Evolutionary conservation across 2,329 filamentous ascomycete species (phyloP), one percentile per base, ranked within the genome.

Genomic region (Phaeomoniella chlamydospora): DNA sequence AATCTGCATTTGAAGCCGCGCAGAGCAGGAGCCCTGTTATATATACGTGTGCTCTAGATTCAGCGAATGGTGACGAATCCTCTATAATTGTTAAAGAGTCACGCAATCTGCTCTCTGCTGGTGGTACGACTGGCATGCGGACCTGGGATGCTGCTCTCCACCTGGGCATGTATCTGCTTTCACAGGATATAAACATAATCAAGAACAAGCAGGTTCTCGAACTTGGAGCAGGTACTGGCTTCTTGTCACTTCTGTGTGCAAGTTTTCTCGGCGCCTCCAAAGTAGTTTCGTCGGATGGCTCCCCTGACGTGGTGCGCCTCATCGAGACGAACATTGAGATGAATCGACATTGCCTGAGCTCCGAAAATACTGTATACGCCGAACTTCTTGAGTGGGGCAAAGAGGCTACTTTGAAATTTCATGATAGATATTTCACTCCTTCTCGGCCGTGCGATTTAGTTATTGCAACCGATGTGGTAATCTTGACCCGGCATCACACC

Each of bases 61-160:
- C 42, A 10, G 44, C 43, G 16, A 29, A 37, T n/a, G 33, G 15
- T 9, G 37, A 36, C 13, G 31, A 43, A 13, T 36, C 32, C 14
- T 40, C 41, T 10, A 38, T 48, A n/a, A 35, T 45, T 10, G 46
- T 48, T 31, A 37, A 45, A 12, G 45, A 48, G 38, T 39, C 43
- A 9, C 40, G 39, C 17, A 45, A 46, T 35, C 40, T 48, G 10
- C 41, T 47, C 10, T 45, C 43, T 2, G 39, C 35, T 32, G 43
- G 45, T 4, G 68, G 71, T 6, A 77, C 71, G 2, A 80, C 77
- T 0, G 77, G 77, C 0, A 70, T 76, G 34, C 67, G 77, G 26
- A 82, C 77, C 2, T 81, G 77, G 77, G 77, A 80, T 54, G 77
- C 73, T 3, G 72, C 76, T 4, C 57, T 81, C 3, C 70, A 78